Percentiles rank a stretch among this genome's conserved stretches.
These are phyloP conservation scores for Fusarium sp. DNA, from an alignment of 2,329 filamentous ascomycete genomes.

Conservation along the genomic window DNA sequence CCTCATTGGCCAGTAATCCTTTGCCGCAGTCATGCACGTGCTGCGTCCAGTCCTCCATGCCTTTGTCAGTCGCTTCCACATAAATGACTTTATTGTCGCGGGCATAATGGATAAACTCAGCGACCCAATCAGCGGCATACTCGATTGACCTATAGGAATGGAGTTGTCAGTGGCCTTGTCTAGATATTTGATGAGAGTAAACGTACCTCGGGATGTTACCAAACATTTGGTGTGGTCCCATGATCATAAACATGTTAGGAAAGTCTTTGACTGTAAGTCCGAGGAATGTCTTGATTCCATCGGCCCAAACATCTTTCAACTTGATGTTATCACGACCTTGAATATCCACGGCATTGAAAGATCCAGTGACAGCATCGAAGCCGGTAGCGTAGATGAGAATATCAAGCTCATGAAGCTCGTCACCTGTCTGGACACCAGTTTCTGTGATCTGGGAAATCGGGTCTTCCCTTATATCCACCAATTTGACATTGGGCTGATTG, in stretches of 20 bases:
- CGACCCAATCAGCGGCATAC: slow-evolving; percentile 54
- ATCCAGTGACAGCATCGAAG: slow-evolving; percentile 40
- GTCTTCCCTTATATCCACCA: slow-evolving; percentile 32
- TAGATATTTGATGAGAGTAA: rapidly evolving
- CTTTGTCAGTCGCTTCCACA: slow-evolving; percentile 55
- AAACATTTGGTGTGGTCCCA: slow-evolving; percentile 58
- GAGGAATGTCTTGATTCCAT: slow-evolving; percentile 54
- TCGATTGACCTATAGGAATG: slow-evolving; percentile 47
- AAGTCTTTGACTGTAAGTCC: slow-evolving; percentile 56
- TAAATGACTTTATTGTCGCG: slow-evolving; percentile 49
- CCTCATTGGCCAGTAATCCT: slow-evolving; percentile 53
- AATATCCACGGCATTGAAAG: slow-evolving; percentile 54
- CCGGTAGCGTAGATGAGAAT: slow-evolving; percentile 40
- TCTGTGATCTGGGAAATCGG: slow-evolving; percentile 32
- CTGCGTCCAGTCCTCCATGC: slow-evolving; percentile 56
- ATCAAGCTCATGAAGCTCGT: slow-evolving; percentile 29
- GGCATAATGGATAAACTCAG: slow-evolving; percentile 50
- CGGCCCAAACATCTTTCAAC: slow-evolving; percentile 52
- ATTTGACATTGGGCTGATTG: slow-evolving; percentile 28
- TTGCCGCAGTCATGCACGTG: slow-evolving; percentile 60
- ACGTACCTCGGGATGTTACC: slow-evolving; percentile 54
- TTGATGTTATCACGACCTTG: slow-evolving; percentile 56
- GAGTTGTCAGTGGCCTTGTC: neutral
- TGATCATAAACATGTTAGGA: slow-evolving; percentile 61
- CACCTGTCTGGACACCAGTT: slow-evolving; percentile 23